These are phyloP conservation scores for Comarum palustre DNA, from an alignment of 306 rosid species.

Conservation along the genomic window DNA sequence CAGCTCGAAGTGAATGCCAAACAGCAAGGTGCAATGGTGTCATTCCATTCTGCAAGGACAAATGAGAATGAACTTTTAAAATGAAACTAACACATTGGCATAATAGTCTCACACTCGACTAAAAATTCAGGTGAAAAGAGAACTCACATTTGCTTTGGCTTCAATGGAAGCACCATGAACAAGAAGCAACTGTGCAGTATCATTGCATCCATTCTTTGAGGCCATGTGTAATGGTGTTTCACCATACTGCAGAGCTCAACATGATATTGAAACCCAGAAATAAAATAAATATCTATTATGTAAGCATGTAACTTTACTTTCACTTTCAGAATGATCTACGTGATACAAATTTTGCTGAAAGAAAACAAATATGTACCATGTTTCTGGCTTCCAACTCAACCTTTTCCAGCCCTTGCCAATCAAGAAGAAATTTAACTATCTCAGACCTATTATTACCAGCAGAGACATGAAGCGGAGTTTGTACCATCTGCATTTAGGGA, in stretches of 20 bases:
- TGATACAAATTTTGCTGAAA: conserved; percentile 3
- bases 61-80: conserved; percentile 28
- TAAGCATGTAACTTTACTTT: background rate
- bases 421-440: conserved; percentile 78
- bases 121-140: conserved; percentile 26
- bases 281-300: conserved; percentile 5
- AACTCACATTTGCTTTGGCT: conserved; percentile 85
- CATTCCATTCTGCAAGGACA: conserved; percentile 84
- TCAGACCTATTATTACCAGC: conserved; percentile 76
- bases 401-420: conserved; percentile 59
- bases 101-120: conserved; percentile 17
- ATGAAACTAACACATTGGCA: conserved; percentile 16
- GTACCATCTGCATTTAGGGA: conserved; percentile 63
- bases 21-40: conserved; percentile 97
- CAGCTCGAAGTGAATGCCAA: conserved; percentile 77
- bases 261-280: conserved; percentile 7
- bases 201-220: conserved; percentile 85
- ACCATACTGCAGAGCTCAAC: conserved; percentile 61
- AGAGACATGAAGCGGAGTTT: conserved; percentile 88
- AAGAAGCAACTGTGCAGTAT: conserved; percentile 66
- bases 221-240: conserved; percentile 99
- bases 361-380: conserved; percentile 51
- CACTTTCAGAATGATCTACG: background rate
- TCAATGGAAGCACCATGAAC: conserved; percentile 71
- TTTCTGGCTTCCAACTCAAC: conserved; percentile 86